Evolutionary conservation across 345 rosid species (phyloP), one percentile per base, ranked within the genome.

Genomic region (Brassica carinata): DNA sequence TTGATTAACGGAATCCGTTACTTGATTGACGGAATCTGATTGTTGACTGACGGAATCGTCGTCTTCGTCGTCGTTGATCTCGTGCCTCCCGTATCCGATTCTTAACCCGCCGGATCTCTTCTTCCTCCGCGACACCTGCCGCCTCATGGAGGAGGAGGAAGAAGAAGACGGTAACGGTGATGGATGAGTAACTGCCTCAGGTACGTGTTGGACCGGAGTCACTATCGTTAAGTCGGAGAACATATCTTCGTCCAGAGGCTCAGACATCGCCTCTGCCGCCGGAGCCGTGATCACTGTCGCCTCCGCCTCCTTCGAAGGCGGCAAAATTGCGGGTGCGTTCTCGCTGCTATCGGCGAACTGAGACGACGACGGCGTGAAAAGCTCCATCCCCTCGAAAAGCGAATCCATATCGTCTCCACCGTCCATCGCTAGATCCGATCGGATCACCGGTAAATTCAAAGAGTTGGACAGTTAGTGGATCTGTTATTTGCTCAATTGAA

Each of bases 301-400:
- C 17, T 79, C 83, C 59, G 69, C 71, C 45, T 61, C 19, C 36
- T 77, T 67, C 19, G 75, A 55, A 7, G 84, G 75, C 18, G 64
- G 71, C 27, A 40, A 55, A 73, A 38, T 33, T 55, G 72, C 38
- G 71, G 81, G 33, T 38, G 74, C 68, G 26, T 62, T 75, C 4
- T 69, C 71, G 38, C 34, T 71, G 45, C 14, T 45, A 59, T 57
- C 78, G 13, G 64, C 26, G 67, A 88, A 66, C 66, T 87, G 92
- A 62, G 89, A 79, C 48, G 92, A 10, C 5, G 71, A 38, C 4
- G 71, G 96, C 2, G 92, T 78, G 59, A 90, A 84, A 71, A 94
- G 82, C 7, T 84, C 94, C 98, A 94, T 94, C 59, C 97, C n/a
- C 69, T 94, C 97, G 82, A 94, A 94, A 61, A 94, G 85, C 0